These are phyloP conservation scores for Geotrichum reessii DNA, from an alignment of 1,139 yeast species.

Conservation along the genomic window DNA sequence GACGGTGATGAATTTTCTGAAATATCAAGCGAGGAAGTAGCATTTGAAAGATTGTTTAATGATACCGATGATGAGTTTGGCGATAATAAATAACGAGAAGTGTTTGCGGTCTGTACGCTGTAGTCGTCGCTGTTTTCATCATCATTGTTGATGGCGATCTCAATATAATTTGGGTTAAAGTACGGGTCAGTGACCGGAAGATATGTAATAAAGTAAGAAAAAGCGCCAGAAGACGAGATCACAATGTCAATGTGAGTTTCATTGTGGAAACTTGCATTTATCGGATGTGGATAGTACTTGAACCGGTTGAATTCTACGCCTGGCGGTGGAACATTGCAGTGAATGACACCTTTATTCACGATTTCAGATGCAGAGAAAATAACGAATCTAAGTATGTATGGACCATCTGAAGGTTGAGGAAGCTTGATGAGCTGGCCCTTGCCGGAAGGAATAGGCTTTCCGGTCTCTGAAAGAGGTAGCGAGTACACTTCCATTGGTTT, in stretches of 20 bases:
- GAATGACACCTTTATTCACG: constrained; percentile 61
- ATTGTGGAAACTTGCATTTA: constrained; percentile 38
- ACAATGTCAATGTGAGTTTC: constrained; percentile 59
- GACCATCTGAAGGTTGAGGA: constrained; percentile 47
- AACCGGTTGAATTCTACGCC: constrained; percentile 49
- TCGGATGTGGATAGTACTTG: constrained; percentile 47
- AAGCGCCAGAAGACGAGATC: constrained; percentile 74
- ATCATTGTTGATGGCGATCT: neutral
- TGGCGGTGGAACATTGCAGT: constrained; percentile 66
- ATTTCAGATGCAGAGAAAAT: constrained; percentile 72
- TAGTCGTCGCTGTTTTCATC: neutral
- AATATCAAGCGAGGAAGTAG: neutral
- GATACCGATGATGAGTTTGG: neutral
- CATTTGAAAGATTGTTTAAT: neutral
- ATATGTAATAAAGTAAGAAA: constrained; percentile 43
- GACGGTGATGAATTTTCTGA: neutral
- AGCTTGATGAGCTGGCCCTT: constrained; percentile 50
- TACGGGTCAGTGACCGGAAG: constrained; percentile 26
- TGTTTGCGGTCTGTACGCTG: neutral
- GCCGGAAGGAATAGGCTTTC: constrained; percentile 36
- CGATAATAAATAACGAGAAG: neutral
- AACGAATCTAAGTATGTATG: constrained; percentile 51
- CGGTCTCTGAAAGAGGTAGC: constrained; percentile 30
- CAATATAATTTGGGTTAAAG: constrained; percentile 11
- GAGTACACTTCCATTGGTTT: constrained; percentile 21